phyloP scores from a whole-genome alignment of 2,329 filamentous ascomycete genomes.

The Diplodia mutila region DNA sequence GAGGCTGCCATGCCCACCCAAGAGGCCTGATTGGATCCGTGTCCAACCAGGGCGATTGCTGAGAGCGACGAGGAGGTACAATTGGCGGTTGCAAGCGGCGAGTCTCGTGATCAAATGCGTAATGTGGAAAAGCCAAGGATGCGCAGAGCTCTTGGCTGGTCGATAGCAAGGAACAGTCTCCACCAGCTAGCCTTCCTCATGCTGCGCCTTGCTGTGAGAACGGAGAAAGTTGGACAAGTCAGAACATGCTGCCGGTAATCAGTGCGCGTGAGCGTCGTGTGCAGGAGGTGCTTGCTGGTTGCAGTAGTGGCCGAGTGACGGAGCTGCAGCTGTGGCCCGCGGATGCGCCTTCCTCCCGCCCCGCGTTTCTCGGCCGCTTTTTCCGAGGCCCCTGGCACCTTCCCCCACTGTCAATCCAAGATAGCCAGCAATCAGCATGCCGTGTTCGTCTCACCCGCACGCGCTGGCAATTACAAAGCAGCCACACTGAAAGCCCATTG shows the following conservation, averaged over 20 bases:
- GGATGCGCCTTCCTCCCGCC: slow-evolving; percentile 1
- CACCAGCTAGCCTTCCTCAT: background rate
- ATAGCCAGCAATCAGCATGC: background rate
- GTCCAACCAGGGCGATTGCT: background rate
- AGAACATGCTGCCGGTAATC: background rate
- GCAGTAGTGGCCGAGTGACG: background rate
- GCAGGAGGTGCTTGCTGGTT: background rate
- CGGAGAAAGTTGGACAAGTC: background rate
- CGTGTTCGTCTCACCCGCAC: background rate
- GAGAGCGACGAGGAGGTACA: background rate
- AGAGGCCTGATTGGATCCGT: background rate
- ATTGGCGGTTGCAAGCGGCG: background rate
- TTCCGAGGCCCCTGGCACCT: slow-evolving; percentile 5
- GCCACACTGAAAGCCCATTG: background rate
- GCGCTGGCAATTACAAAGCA: background rate
- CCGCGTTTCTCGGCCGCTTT: slow-evolving; percentile 20
- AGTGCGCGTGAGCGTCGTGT: background rate
- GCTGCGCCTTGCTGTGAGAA: background rate
- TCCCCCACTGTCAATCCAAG: background rate
- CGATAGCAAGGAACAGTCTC: slow-evolving; percentile 23
- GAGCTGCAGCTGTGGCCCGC: background rate
- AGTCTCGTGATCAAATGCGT: slow-evolving; percentile 20
- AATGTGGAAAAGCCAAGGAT: slow-evolving; percentile 14
- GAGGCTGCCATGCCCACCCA: slow-evolving; percentile 8
- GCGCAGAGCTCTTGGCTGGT: slow-evolving; percentile 21